Evolutionary conservation across 495 filamentous ascomycete species (phyloP).

Genomic region (Aspergillus wentii): DNA sequence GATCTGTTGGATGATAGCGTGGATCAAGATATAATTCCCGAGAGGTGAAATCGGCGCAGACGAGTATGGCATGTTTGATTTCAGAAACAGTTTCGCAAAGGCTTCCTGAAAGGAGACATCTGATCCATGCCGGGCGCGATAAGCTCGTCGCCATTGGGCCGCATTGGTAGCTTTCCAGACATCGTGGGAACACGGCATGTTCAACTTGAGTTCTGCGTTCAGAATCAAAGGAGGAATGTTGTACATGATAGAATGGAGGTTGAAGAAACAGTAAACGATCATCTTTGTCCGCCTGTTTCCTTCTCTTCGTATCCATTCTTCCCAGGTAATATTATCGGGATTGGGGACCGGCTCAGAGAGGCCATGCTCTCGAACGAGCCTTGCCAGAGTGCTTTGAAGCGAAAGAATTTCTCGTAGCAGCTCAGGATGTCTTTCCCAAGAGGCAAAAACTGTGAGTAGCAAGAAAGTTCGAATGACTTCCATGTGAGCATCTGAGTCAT

Average conservation of each 20-base stretch:
- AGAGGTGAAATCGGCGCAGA: conserved; percentile 49
- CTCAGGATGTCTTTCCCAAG: conserved; percentile 49
- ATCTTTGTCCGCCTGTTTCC: conserved; percentile 47
- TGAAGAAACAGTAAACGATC: conserved; percentile 52
- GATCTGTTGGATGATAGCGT: conserved; percentile 50
- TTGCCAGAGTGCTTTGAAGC: conserved; percentile 44
- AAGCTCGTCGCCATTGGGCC: conserved; percentile 39
- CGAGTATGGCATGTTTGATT: conserved; percentile 36
- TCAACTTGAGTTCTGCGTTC: conserved; percentile 44
- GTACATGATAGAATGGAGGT: conserved; percentile 51
- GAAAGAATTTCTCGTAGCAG: conserved; percentile 46
- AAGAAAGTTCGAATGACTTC: conserved; percentile 46
- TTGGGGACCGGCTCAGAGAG: conserved; percentile 30
- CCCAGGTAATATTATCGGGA: conserved; percentile 39
- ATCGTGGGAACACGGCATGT: conserved; percentile 46
- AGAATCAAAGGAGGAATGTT: conserved; percentile 49
- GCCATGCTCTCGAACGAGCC: conserved; percentile 45
- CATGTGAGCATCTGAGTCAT: conserved; percentile 47
- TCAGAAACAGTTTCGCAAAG: conserved; percentile 41
- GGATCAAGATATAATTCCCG: conserved; percentile 50
- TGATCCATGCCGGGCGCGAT: conserved; percentile 29
- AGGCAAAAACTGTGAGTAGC: conserved; percentile 46
- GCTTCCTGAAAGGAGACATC: conserved; percentile 45
- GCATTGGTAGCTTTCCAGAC: conserved; percentile 48
- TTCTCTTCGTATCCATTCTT: conserved; percentile 46